Conservation (phyloP, 2,329 filamentous ascomycete species). For the Pseudogymnoascus sp. region DNA sequence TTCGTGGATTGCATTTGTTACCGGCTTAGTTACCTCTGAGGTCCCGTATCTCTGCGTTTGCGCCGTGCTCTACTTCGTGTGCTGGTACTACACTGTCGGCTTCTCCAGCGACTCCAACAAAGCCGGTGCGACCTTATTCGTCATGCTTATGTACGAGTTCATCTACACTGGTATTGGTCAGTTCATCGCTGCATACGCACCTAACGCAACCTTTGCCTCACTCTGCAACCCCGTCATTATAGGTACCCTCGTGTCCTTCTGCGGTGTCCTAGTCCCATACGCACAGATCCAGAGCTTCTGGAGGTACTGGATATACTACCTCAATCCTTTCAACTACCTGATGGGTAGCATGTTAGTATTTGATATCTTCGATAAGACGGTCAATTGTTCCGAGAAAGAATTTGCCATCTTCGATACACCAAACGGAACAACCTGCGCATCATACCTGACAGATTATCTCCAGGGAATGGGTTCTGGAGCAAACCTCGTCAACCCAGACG, state of each 20-base stretch:
- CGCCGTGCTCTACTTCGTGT: conserved; percentile 37
- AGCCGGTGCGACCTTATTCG: conserved; percentile 43
- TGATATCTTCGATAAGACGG: conserved; percentile 36
- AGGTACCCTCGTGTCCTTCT: conserved; percentile 61
- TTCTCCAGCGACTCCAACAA: conserved; percentile 17
- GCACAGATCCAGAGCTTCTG: conserved; percentile 54
- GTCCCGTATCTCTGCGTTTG: conserved; percentile 38
- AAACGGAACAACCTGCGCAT: conserved; percentile 42
- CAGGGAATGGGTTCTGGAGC: conserved; percentile 27
- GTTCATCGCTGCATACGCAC: conserved; percentile 52
- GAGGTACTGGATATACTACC: conserved; percentile 45
- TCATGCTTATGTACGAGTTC: conserved; percentile 52
- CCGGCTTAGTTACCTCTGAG: conserved; percentile 40
- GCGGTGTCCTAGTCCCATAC: conserved; percentile 65
- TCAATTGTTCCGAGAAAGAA: conserved; percentile 40
- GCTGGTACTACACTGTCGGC: conserved; percentile 52
- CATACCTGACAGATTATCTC: conserved; percentile 48
- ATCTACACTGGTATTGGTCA: conserved; percentile 54
- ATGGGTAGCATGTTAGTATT: conserved; percentile 48
- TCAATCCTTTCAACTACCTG: conserved; percentile 56
- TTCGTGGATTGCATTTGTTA: conserved; percentile 50
- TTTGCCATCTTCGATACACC: conserved; percentile 34
- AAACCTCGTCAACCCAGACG: conserved; percentile 52
- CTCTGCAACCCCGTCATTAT: conserved; percentile 49
- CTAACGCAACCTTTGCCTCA: conserved; percentile 50